Evolutionary conservation across 1,284 basidiomycete species (phyloP).

Genomic region (Xerocomus nothofagi): DNA sequence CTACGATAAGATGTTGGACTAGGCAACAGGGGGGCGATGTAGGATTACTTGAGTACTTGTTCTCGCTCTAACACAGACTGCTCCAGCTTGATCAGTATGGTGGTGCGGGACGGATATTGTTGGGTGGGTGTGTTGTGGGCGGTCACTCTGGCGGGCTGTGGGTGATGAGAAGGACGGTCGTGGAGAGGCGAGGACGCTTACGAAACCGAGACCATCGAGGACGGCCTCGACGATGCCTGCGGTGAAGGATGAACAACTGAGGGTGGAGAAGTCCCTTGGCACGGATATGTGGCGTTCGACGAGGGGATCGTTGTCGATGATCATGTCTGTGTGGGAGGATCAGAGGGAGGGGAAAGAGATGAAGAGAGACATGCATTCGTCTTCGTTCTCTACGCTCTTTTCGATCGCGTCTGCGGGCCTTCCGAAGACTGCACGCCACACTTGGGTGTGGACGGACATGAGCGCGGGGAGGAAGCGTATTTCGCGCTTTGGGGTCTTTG

Average conservation of each 20-base stretch:
- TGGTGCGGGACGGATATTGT: constrained; percentile 80
- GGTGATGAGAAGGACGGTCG: constrained; percentile 11
- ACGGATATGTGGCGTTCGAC: constrained; percentile 91
- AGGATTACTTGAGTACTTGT: constrained; percentile 63
- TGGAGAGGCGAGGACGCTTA: constrained; percentile 46
- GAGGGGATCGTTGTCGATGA: constrained; percentile 93
- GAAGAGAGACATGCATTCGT: constrained; percentile 74
- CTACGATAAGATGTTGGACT: background rate
- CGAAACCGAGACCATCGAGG: constrained; percentile 92
- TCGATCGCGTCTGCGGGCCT: constrained; percentile 93
- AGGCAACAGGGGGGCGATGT: constrained; percentile 4
- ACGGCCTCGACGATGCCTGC: constrained; percentile 98
- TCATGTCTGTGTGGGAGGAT: constrained; percentile 77
- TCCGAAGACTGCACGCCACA: constrained; percentile 94
- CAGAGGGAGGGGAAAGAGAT: background rate
- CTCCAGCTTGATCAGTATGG: constrained; percentile 93
- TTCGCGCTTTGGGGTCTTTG: constrained; percentile 84
- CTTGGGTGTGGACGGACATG: constrained; percentile 89
- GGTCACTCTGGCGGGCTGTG: constrained; percentile 92
- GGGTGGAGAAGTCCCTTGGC: constrained; percentile 89
- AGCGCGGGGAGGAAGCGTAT: constrained; percentile 85
- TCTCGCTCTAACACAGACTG: constrained; percentile 87
- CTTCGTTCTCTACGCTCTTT: constrained; percentile 91
- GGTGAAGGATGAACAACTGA: constrained; percentile 95
- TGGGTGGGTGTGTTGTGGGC: constrained; percentile 90